Conservation (phyloP, 768 basidiomycete species). For the Fomitopsis pulvina region DNA sequence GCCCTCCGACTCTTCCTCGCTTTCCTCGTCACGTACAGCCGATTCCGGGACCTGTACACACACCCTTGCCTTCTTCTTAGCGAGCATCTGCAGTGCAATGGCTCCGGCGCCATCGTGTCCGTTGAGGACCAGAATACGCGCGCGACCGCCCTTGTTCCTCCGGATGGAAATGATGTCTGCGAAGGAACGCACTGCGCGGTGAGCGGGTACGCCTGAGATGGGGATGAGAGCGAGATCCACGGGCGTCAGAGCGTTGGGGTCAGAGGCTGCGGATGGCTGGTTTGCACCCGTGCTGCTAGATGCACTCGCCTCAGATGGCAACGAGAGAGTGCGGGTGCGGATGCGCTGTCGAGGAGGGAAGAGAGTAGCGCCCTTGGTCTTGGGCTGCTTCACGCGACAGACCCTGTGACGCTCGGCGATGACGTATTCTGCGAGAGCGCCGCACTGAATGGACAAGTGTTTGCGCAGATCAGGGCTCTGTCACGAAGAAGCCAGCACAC, state of each 20-base stretch:
- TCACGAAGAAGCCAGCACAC: neutral
- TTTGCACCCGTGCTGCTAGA: neutral
- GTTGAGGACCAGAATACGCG: slow-evolving; percentile 56
- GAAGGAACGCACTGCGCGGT: slow-evolving; percentile 73
- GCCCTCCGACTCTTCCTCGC: slow-evolving; percentile 1
- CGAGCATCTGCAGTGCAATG: slow-evolving; percentile 73
- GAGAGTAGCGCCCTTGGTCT: slow-evolving; percentile 23
- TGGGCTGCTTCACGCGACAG: slow-evolving; percentile 57
- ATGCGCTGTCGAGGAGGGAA: slow-evolving; percentile 21
- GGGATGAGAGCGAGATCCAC: slow-evolving; percentile 80
- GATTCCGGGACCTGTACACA: slow-evolving; percentile 58
- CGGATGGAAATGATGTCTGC: slow-evolving; percentile 37
- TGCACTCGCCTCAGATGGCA: slow-evolving; percentile 12
- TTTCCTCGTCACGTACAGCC: slow-evolving; percentile 25
- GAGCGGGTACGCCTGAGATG: slow-evolving; percentile 71
- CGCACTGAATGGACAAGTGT: slow-evolving; percentile 53
- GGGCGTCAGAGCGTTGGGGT: slow-evolving; percentile 34
- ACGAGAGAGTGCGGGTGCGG: slow-evolving; percentile 18
- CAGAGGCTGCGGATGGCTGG: slow-evolving; percentile 12
- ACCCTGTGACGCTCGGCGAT: slow-evolving; percentile 74
- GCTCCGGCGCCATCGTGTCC: slow-evolving; percentile 74
- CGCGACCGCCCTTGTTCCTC: slow-evolving; percentile 10
- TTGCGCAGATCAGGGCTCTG: too few relatives aligned
- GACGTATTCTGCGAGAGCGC: slow-evolving; percentile 86
- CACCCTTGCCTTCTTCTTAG: slow-evolving; percentile 61